Conservation (phyloP, 2,329 filamentous ascomycete species). For the Fusarium longipes region DNA sequence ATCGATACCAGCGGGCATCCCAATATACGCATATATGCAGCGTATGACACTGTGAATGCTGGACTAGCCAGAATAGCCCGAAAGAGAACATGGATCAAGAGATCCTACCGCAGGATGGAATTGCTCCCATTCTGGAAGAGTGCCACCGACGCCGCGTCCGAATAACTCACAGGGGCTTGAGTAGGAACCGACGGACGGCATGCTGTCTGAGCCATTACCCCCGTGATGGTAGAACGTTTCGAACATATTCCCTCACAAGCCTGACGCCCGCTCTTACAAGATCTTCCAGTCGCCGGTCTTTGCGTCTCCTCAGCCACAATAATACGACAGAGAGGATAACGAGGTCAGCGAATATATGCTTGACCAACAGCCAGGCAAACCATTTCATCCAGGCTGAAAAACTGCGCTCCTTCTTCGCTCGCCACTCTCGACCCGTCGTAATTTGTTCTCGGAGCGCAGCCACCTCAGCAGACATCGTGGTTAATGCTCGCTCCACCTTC, state of each 20-base stretch:
- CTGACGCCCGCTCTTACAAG: constrained; percentile 73
- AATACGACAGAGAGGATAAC: constrained; percentile 73
- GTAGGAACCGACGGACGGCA: not conserved
- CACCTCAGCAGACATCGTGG: constrained; percentile 91
- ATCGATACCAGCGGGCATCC: not conserved
- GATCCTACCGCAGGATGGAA: not conserved
- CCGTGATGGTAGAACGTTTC: constrained; percentile 68
- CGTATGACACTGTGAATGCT: not conserved
- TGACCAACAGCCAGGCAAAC: constrained; percentile 74
- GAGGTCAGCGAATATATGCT: constrained; percentile 80
- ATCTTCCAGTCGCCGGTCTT: constrained; percentile 78
- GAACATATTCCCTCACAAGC: constrained; percentile 67
- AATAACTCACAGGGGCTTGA: not conserved
- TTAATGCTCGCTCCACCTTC: constrained; percentile 85
- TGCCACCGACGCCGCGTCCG: not conserved
- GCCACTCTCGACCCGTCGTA: constrained; percentile 78
- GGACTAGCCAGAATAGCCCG: not conserved
- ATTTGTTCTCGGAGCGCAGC: constrained; percentile 93
- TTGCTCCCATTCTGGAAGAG: not conserved
- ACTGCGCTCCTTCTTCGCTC: constrained; percentile 71
- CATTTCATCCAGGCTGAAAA: constrained; percentile 77
- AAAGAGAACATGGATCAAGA: not conserved
- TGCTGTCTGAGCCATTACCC: constrained; percentile 49
- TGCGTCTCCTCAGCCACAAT: constrained; percentile 77
- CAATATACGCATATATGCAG: not conserved